A percentile compares a stretch with the other conserved stretches of the same genome.
These are phyloP conservation scores for Aspergillus sp. DNA, from an alignment of 2,329 filamentous ascomycete species.

Conservation along the genomic window DNA sequence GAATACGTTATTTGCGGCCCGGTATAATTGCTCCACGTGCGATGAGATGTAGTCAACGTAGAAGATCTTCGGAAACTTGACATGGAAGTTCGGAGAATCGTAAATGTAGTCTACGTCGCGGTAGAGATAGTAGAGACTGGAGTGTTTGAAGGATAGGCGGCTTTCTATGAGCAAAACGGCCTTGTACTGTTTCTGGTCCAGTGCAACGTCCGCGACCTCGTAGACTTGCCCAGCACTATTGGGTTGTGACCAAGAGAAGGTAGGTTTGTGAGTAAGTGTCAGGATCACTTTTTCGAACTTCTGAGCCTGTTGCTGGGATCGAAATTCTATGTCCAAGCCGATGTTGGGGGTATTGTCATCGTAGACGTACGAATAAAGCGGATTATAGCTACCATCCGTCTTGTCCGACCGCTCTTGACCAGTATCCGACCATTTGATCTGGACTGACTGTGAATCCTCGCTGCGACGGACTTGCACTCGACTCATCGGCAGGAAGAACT, in stretches of 20 bases:
- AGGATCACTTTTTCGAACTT: conserved; percentile 35
- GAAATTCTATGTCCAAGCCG: conserved; percentile 32
- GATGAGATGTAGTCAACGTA: conserved; percentile 37
- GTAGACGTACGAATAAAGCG: conserved; percentile 35
- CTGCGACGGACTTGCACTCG: conserved; percentile 34
- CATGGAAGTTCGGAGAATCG: conserved; percentile 27
- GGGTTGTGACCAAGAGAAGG: conserved; percentile 31
- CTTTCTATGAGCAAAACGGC: conserved; percentile 29
- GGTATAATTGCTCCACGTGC: conserved; percentile 36
- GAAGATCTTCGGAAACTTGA: conserved; percentile 33
- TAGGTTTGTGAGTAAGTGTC: conserved; percentile 25
- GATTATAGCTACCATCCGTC: conserved; percentile 37
- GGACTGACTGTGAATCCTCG: conserved; percentile 27
- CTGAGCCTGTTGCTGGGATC: conserved; percentile 26
- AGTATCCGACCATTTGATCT: conserved; percentile 39
- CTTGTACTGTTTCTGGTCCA: conserved; percentile 38
- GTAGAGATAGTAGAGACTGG: conserved; percentile 35
- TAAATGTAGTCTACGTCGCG: conserved; percentile 35
- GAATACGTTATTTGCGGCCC: conserved; percentile 25
- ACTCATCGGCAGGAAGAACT: conserved; percentile 36
- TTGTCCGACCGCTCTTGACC: conserved; percentile 32
- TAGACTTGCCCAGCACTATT: conserved; percentile 33
- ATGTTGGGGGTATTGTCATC: conserved; percentile 37
- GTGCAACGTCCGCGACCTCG: conserved; percentile 32
- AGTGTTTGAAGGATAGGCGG: conserved; percentile 30